phyloP scores from a whole-genome alignment of 345 rosid species.

The Citrus hindsii region DNA sequence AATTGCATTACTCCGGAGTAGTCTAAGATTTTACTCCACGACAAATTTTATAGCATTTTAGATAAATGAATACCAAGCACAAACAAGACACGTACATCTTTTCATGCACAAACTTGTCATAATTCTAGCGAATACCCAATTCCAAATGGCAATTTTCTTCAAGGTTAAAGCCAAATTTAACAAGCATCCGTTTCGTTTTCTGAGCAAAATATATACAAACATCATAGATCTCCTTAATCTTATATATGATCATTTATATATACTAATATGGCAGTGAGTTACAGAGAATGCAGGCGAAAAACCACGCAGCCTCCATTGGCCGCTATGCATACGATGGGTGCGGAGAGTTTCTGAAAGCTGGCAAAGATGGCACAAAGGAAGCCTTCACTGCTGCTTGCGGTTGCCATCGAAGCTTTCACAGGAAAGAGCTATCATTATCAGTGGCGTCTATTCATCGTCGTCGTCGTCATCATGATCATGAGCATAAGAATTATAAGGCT shows the following conservation, averaged over 20 bases:
- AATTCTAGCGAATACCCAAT: not conserved
- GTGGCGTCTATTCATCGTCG: too few relatives aligned
- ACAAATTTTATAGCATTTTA: not conserved
- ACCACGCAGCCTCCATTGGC: slow-evolving; percentile 9
- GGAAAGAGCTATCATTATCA: not conserved
- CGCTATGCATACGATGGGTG: slow-evolving; percentile 1
- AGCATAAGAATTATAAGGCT: too few relatives aligned
- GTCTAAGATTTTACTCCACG: too few relatives aligned
- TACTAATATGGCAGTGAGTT: not conserved
- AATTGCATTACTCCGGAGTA: too few relatives aligned
- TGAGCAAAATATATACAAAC: too few relatives aligned
- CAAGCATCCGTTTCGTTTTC: not conserved
- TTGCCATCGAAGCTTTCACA: slow-evolving; percentile 12
- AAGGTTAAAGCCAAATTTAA: not conserved
- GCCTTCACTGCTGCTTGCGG: slow-evolving; percentile 7
- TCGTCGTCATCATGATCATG: not conserved
- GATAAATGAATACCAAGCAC: not conserved
- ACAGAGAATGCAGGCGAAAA: slow-evolving; percentile 3
- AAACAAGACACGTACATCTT: not conserved
- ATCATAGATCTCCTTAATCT: too few relatives aligned
- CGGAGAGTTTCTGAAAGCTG: slow-evolving; percentile 8
- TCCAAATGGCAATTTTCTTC: not conserved
- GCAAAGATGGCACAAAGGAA: not conserved
- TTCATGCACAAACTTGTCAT: slow-evolving; percentile 2
- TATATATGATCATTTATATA: too few relatives aligned